Conservation (phyloP, 2,329 filamentous ascomycete species). For the Aspergillus pseudoterreus region DNA sequence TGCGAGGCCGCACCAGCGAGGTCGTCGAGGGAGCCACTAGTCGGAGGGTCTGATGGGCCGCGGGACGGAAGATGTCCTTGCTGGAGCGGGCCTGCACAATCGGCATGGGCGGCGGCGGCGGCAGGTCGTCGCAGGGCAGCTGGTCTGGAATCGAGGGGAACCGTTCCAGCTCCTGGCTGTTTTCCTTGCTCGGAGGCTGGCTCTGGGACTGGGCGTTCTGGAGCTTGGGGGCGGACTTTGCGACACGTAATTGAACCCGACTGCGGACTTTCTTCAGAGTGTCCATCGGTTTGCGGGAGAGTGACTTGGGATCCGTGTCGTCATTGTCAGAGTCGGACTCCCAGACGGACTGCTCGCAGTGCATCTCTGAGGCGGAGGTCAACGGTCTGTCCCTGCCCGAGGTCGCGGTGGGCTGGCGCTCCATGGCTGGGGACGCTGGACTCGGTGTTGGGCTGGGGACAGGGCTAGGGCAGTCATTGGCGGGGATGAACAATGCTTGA, state of each 20-base stretch:
- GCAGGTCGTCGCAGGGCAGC: slow-evolving; percentile 13
- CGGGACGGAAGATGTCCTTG: slow-evolving; percentile 22
- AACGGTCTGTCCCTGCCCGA: slow-evolving; percentile 29
- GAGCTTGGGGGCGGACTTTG: slow-evolving; percentile 35
- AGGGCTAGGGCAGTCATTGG: slow-evolving; percentile 35
- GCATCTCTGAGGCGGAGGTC: slow-evolving; percentile 30
- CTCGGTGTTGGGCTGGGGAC: slow-evolving; percentile 27
- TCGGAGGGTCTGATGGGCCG: slow-evolving; percentile 29
- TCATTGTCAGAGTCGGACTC: slow-evolving; percentile 39
- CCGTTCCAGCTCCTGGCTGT: slow-evolving; percentile 18
- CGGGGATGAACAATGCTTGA: slow-evolving; percentile 38
- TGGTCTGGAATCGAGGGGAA: slow-evolving; percentile 29
- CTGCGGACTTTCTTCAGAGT: slow-evolving; percentile 40
- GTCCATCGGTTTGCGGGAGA: slow-evolving; percentile 36
- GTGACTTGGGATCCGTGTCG: slow-evolving; percentile 30
- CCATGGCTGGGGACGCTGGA: slow-evolving; percentile 28
- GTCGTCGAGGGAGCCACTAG: slow-evolving; percentile 35
- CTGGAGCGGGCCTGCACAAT: slow-evolving; percentile 19
- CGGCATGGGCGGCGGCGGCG: slow-evolving; percentile 14
- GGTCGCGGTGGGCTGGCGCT: slow-evolving; percentile 24
- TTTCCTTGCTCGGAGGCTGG: slow-evolving; percentile 3
- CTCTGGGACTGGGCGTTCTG: slow-evolving; percentile 19
- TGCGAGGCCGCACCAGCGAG: slow-evolving; percentile 26
- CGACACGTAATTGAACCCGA: slow-evolving; percentile 35
- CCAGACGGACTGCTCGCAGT: slow-evolving; percentile 38